These are phyloP conservation scores for Coffea humblotiana DNA, from an alignment of 305 asterid species.

Conservation along the genomic window DNA sequence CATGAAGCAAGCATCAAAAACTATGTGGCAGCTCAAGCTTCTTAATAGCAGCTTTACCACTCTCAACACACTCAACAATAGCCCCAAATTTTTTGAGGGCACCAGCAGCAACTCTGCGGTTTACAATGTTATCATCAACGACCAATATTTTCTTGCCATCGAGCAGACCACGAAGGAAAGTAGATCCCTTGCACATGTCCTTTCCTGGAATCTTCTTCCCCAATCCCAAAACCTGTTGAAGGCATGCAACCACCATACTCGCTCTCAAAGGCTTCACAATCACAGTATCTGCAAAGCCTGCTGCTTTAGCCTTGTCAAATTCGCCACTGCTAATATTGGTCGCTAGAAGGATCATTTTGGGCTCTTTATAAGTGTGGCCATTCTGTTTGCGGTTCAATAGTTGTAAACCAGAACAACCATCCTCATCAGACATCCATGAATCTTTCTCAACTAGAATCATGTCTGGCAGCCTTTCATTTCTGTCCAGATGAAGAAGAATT, in stretches of 20 bases:
- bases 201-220: conserved; percentile 45
- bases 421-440: conserved; percentile 62
- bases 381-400: conserved; percentile 49
- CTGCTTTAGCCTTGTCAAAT: conserved; percentile 65
- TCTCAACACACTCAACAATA: conserved; percentile 68
- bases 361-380: conserved; percentile 47
- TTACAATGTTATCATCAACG: conserved; percentile 84
- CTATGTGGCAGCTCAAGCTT: conserved; percentile 75
- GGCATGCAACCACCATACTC: conserved; percentile 84
- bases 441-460: conserved; percentile 82
- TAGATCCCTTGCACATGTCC: conserved; percentile 33
- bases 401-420: conserved; percentile 31
- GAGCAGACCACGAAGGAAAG: conserved; percentile 53
- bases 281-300: conserved; percentile 74
- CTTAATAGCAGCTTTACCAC: conserved; percentile 81
- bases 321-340: conserved; percentile 54
- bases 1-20: conserved; percentile 93
- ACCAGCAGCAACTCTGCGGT: conserved; percentile 93
- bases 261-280: conserved; percentile 85
- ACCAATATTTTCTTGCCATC: conserved; percentile 82
- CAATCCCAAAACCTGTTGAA: conserved; percentile 66
- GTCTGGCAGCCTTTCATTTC: conserved; percentile 58
- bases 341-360: conserved; percentile 80
- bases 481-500: conserved; percentile 26
- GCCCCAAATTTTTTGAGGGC: conserved; percentile 88